Evolutionary conservation across 768 basidiomycete genomes (phyloP).

Genomic region (Tricholoma matsutake): DNA sequence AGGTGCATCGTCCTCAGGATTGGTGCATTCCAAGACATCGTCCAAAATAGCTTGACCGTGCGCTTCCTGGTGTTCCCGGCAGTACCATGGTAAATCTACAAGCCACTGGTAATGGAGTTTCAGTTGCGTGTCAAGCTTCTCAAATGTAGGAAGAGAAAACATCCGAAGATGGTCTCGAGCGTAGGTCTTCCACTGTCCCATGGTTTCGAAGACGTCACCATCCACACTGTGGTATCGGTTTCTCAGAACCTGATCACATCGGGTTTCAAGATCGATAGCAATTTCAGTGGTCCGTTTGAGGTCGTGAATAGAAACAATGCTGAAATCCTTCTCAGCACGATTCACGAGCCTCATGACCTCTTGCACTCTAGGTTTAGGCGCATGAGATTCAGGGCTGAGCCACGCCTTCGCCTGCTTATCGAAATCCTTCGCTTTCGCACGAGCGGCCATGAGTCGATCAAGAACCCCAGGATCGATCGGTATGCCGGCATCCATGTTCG

Average conservation of each 20-base stretch:
- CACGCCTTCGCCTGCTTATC: slow-evolving; percentile 76
- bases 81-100: slow-evolving; percentile 76
- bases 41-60: slow-evolving; percentile 66
- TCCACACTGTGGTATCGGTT: slow-evolving; percentile 55
- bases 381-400: slow-evolving; percentile 55
- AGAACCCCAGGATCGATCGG: slow-evolving; percentile 69
- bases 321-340: slow-evolving; percentile 76
- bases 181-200: slow-evolving; percentile 72
- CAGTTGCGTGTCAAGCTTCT: slow-evolving; percentile 68
- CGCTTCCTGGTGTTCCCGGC: slow-evolving; percentile 57
- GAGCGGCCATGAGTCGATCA: slow-evolving; percentile 60
- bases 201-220: slow-evolving; percentile 67
- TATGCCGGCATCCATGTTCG: slow-evolving; percentile 58
- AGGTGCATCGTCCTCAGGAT: slow-evolving; percentile 75
- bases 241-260: slow-evolving; percentile 72
- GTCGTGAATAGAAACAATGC: slow-evolving; percentile 60
- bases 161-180: slow-evolving; percentile 68
- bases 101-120: slow-evolving; percentile 68
- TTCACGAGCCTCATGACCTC: slow-evolving; percentile 69
- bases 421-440: slow-evolving; percentile 71
- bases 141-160: slow-evolving; percentile 71
- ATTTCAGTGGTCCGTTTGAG: slow-evolving; percentile 71
- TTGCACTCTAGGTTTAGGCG: slow-evolving; percentile 56
- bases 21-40: slow-evolving; percentile 73
- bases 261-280: slow-evolving; percentile 72